These are phyloP conservation scores for Macaranga tanarius DNA, from an alignment of 441 rosid species.

Conservation along the genomic window DNA sequence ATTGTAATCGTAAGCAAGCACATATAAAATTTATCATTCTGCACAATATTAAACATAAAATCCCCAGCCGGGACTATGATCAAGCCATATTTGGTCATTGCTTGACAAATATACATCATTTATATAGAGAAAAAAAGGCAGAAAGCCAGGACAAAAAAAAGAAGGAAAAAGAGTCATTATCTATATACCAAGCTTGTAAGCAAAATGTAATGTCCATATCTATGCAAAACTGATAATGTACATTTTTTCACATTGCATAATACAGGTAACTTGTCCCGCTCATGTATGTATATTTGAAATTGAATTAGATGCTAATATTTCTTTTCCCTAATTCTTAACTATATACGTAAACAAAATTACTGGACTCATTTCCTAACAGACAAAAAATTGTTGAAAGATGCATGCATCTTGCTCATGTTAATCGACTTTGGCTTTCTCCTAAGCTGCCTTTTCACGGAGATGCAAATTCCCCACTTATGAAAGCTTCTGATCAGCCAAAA, in stretches of 20 bases:
- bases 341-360: constrained; percentile 45
- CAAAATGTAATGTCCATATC: constrained; percentile 21
- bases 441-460: constrained; percentile 22
- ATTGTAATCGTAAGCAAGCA: background rate
- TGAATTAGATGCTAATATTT: constrained; percentile 24
- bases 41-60: no score
- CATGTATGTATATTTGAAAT: constrained; percentile 31
- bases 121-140: no score
- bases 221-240: constrained; percentile 56
- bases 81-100: no score
- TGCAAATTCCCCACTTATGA: constrained; percentile 28
- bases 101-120: no score
- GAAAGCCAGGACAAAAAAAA: no score
- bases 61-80: no score
- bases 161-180: background rate
- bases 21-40: no score
- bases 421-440: constrained; percentile 38
- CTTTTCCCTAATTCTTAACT: constrained; percentile 33
- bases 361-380: constrained; percentile 24
- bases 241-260: constrained; percentile 37
- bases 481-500: constrained; percentile 28
- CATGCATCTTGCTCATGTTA: constrained; percentile 37
- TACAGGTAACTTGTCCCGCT: constrained; percentile 34
- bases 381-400: constrained; percentile 37
- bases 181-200: background rate